Conservation (phyloP, 805 yeast species). For the Pichia nanzhaoensis region DNA sequence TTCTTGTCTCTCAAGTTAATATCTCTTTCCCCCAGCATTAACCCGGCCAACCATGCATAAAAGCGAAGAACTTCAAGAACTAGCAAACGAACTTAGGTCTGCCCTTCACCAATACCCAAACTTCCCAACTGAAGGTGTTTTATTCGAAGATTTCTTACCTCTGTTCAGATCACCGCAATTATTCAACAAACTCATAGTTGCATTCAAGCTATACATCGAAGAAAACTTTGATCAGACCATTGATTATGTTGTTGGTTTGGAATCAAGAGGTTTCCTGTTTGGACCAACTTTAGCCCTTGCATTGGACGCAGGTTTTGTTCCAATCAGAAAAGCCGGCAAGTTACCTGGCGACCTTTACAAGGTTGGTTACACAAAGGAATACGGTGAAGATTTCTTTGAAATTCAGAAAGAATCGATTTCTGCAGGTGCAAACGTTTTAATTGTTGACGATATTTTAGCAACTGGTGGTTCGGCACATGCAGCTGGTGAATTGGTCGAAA, state of each 20-base stretch:
- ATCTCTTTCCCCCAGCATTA: too few species aligned
- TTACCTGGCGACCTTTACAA: conserved; percentile 77
- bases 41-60: conserved; percentile 9
- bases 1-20: not conserved
- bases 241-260: conserved; percentile 90
- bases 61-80: conserved; percentile 21
- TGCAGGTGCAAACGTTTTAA: conserved; percentile 70
- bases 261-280: conserved; percentile 93
- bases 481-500: conserved; percentile 76
- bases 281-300: conserved; percentile 95
- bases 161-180: conserved; percentile 76
- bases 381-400: conserved; percentile 85
- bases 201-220: conserved; percentile 70
- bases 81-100: conserved; percentile 42
- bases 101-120: conserved; percentile 78
- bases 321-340: conserved; percentile 93
- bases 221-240: conserved; percentile 46
- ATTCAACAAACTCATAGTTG: conserved; percentile 74
- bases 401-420: conserved; percentile 80
- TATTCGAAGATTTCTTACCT: conserved; percentile 95
- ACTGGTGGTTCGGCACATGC: conserved; percentile 96
- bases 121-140: conserved; percentile 87
- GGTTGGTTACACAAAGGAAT: conserved; percentile 82
- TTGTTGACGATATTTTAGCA: conserved; percentile 95
- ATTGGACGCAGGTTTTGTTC: conserved; percentile 84